A percentile compares a stretch with the other conserved stretches of the same genome.
These are phyloP conservation scores for Penicillium sp. DNA, from an alignment of 2,329 filamentous ascomycete genomes.

Conservation along the genomic window DNA sequence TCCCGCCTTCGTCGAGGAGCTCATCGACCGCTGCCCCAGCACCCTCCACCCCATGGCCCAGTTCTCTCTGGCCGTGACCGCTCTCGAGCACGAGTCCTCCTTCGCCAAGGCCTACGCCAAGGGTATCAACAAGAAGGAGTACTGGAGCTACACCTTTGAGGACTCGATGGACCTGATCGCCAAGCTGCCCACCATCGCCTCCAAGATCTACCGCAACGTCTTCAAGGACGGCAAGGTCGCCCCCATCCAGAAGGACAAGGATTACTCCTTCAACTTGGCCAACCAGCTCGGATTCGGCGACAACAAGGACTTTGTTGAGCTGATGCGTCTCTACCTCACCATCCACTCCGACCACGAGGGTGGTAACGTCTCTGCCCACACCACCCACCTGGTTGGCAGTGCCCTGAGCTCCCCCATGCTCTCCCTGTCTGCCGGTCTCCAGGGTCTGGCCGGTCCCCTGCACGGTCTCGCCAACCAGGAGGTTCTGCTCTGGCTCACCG, in stretches of 20 bases:
- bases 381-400: conserved; percentile 94
- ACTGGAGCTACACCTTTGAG: conserved; percentile 99
- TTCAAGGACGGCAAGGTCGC: conserved; percentile 99
- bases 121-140: conserved; percentile 99
- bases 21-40: conserved; percentile 98
- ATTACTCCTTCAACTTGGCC: conserved; percentile 98
- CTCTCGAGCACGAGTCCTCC: conserved; percentile 95
- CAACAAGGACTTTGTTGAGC: conserved; percentile 96
- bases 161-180: conserved; percentile 99
- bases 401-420: conserved; percentile 97
- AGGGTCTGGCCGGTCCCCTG: conserved; percentile 96
- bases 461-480: conserved; percentile 99
- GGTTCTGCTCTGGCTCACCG: conserved; percentile 96
- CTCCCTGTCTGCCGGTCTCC: conserved; percentile 92
- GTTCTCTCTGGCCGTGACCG: conserved; percentile 96
- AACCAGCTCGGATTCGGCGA: conserved; percentile 97
- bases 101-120: conserved; percentile 99
- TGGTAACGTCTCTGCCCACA: conserved; percentile 98
- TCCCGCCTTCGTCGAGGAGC: conserved; percentile 97
- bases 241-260: conserved; percentile 95
- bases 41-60: conserved; percentile 99
- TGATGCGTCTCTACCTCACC: conserved; percentile 98
- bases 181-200: conserved; percentile 96
- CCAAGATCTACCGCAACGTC: conserved; percentile 99
- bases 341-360: conserved; percentile 99